Percentiles rank a stretch among this genome's conserved stretches.
Evolutionary conservation across 2,329 filamentous ascomycete species (phyloP).

Genomic region (Fusarium sterilihyphosum): DNA sequence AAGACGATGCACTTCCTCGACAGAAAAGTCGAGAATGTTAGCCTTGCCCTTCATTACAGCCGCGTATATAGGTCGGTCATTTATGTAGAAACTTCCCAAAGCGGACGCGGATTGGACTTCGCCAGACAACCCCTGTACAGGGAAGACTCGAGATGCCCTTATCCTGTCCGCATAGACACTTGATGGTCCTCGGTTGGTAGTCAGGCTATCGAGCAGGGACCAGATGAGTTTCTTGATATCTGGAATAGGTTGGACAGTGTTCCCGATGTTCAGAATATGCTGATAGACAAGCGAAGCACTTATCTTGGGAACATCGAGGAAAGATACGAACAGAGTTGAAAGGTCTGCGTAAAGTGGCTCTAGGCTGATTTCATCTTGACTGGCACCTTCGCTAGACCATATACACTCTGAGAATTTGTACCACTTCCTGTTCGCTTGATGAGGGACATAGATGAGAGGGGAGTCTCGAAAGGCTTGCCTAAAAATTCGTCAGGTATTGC

Average conservation of each 20-base stretch:
- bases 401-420: neutral
- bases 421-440: neutral
- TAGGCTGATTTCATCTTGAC: neutral
- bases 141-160: neutral
- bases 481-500: rapidly evolving
- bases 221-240: neutral
- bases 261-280: neutral
- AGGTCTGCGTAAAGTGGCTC: neutral
- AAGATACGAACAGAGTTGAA: neutral
- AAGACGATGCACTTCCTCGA: neutral
- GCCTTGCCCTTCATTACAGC: neutral
- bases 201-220: neutral
- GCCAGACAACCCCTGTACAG: neutral
- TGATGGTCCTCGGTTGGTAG: neutral
- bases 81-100: neutral
- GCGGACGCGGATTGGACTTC: neutral
- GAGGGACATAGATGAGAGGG: neutral
- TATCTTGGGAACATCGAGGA: neutral
- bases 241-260: neutral
- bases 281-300: neutral
- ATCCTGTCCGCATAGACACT: neutral
- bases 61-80: neutral
- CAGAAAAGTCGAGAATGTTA: neutral
- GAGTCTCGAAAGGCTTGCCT: neutral
- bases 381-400: neutral